These are phyloP conservation scores for Aspergillus tubingensis DNA, from an alignment of 2,329 filamentous ascomycete genomes.

Conservation along the genomic window DNA sequence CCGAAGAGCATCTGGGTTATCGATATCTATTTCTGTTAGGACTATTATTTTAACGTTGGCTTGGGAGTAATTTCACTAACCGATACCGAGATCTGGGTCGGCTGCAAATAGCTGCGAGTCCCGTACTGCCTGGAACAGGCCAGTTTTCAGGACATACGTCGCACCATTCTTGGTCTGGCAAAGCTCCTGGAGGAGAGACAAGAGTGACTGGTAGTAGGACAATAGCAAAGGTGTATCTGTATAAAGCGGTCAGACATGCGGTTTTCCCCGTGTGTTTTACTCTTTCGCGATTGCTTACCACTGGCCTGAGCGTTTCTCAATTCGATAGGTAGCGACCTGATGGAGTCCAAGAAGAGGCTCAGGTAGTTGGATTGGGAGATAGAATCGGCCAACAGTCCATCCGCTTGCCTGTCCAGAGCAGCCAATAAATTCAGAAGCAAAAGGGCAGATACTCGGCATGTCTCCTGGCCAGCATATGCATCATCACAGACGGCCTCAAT, in stretches of 20 bases:
- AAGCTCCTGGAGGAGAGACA: conserved; percentile 80
- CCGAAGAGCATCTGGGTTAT: conserved; percentile 69
- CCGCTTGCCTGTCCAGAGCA: conserved; percentile 69
- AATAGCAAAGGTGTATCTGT: conserved; percentile 58
- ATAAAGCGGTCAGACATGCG: conserved; percentile 13
- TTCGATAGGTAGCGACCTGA: conserved; percentile 75
- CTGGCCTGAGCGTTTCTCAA: conserved; percentile 60
- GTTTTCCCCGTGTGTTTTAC: too few species aligned
- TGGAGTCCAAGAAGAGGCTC: conserved; percentile 82
- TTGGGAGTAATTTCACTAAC: conserved; percentile 37
- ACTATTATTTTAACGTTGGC: not conserved
- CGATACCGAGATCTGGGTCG: conserved; percentile 87
- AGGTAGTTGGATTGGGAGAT: conserved; percentile 88
- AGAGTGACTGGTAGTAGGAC: conserved; percentile 69
- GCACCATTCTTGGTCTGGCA: conserved; percentile 84
- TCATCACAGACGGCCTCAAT: conserved; percentile 91
- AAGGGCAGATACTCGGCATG: conserved; percentile 81
- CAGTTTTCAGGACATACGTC: conserved; percentile 81
- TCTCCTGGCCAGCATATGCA: conserved; percentile 78
- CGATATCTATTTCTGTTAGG: conserved; percentile 54
- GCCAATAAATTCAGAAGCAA: conserved; percentile 80
- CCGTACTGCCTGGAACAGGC: conserved; percentile 78
- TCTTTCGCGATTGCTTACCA: conserved; percentile 49
- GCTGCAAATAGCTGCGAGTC: conserved; percentile 82
- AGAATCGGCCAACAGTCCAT: conserved; percentile 73